Conservation (phyloP, 1,139 yeast genomes). For the Entelexis paramagnoliae region DNA sequence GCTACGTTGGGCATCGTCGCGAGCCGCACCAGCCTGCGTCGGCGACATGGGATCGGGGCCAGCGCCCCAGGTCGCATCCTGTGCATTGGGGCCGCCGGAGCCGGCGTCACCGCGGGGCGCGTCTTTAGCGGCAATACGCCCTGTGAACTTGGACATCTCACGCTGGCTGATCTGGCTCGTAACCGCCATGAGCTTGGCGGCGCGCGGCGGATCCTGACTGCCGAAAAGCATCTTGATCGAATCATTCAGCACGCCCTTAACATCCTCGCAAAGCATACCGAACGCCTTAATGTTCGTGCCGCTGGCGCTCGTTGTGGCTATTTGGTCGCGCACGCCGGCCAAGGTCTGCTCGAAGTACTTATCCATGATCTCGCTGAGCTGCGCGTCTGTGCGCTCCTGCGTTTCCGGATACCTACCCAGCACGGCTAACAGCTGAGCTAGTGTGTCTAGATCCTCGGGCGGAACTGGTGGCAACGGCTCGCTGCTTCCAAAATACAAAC, state of each 20-base stretch:
- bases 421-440: conserved; percentile 12
- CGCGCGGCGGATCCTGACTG: conserved; percentile 7
- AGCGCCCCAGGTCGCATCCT: not conserved
- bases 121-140: not conserved
- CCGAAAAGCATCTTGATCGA: conserved; percentile 13
- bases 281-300: conserved; percentile 8
- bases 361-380: conserved; percentile 9
- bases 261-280: conserved; percentile 6
- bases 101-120: not conserved
- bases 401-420: conserved; percentile 10
- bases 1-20: not conserved
- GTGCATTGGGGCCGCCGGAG: not conserved
- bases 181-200: not conserved
- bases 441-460: conserved; percentile 14
- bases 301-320: not conserved
- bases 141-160: conserved; percentile 7
- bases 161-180: conserved; percentile 6
- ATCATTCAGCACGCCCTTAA: conserved; percentile 3
- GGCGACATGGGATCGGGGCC: not conserved
- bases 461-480: conserved; percentile 9
- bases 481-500: not conserved
- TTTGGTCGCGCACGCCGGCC: not conserved
- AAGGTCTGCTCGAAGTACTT: conserved; percentile 7
- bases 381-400: conserved; percentile 12
- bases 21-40: not conserved